Conservation (phyloP, 2,329 filamentous ascomycete species). For the Coleophoma cylindrospora region DNA sequence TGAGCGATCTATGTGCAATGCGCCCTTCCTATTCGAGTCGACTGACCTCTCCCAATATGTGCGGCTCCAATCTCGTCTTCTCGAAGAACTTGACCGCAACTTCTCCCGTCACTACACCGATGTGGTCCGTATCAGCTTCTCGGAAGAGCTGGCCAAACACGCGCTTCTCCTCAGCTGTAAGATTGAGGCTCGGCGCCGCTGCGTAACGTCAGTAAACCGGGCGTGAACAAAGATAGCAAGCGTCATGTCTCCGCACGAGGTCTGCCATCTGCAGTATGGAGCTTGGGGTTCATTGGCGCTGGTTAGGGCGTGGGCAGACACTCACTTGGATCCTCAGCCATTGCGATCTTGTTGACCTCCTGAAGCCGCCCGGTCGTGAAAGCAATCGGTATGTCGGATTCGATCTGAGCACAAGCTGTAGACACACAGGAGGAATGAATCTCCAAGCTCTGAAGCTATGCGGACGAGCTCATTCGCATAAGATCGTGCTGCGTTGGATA, state of each 20-base stretch:
- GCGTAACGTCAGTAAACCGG: conserved; percentile 12
- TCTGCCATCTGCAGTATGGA: background rate
- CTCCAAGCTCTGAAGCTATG: conserved; percentile 6
- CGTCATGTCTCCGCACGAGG: background rate
- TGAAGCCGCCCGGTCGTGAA: conserved; percentile 1
- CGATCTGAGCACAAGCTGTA: conserved; percentile 13
- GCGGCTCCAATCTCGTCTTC: conserved; percentile 83
- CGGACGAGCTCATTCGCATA: conserved; percentile 5
- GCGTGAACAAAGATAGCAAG: background rate
- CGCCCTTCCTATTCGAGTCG: conserved; percentile 23
- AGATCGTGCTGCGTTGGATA: conserved; percentile 4
- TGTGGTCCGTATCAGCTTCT: conserved; percentile 84
- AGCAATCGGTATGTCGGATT: conserved; percentile 1
- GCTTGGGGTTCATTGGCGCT: too few species aligned
- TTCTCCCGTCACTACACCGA: conserved; percentile 93
- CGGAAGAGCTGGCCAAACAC: conserved; percentile 90
- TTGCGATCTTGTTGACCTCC: conserved; percentile 14
- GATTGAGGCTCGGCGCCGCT: conserved; percentile 70
- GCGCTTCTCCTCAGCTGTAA: conserved; percentile 88
- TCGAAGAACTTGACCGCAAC: conserved; percentile 97
- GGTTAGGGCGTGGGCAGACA: conserved; percentile 35
- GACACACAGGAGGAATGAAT: conserved; percentile 1
- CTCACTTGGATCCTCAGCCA: conserved; percentile 29
- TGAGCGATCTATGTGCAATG: background rate
- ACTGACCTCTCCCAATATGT: conserved; percentile 75